Percentiles rank a stretch among this genome's conserved stretches.
These are phyloP conservation scores for Rhynchosporium agropyri DNA, from an alignment of 2,329 filamentous ascomycete species.

Conservation along the genomic window DNA sequence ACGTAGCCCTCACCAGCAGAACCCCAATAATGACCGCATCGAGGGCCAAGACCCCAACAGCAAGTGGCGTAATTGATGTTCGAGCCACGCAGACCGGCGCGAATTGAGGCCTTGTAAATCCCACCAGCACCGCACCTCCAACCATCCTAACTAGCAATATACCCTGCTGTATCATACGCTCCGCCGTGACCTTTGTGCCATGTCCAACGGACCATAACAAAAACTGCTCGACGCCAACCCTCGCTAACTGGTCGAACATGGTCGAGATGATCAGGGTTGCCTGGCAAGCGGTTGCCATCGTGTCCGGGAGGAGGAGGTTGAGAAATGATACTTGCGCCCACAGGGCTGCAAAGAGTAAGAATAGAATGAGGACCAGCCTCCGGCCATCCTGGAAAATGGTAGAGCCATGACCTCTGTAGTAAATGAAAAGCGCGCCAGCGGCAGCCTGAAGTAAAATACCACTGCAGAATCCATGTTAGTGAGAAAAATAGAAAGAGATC, in stretches of 20 bases:
- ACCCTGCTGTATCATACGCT: slow-evolving; percentile 37
- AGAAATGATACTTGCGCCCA: slow-evolving; percentile 42
- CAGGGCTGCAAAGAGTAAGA: slow-evolving; percentile 41
- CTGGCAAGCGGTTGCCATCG: slow-evolving; percentile 36
- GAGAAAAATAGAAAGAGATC: neutral
- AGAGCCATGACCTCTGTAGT: slow-evolving; percentile 39
- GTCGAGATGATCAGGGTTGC: slow-evolving; percentile 38
- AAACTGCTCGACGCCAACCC: slow-evolving; percentile 41
- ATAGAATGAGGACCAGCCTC: slow-evolving; percentile 45
- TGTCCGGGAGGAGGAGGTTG: slow-evolving; percentile 36
- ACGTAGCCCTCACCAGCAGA: slow-evolving; percentile 34
- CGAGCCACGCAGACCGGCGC: slow-evolving; percentile 40
- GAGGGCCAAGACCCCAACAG: slow-evolving; percentile 40
- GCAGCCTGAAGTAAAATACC: slow-evolving; percentile 42
- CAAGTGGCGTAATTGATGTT: slow-evolving; percentile 37
- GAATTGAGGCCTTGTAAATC: slow-evolving; percentile 41
- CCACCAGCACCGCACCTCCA: slow-evolving; percentile 39
- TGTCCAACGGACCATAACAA: slow-evolving; percentile 42
- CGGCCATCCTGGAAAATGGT: slow-evolving; percentile 42
- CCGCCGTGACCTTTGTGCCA: slow-evolving; percentile 36
- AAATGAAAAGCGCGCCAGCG: slow-evolving; percentile 38
- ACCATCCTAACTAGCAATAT: slow-evolving; percentile 38
- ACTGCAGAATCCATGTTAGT: slow-evolving; percentile 34
- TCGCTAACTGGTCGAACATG: slow-evolving; percentile 41
- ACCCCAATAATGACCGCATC: slow-evolving; percentile 40